Evolutionary conservation across 2,329 filamentous ascomycete genomes (phyloP).

Genomic region (Neofusicoccum kwambonambiense): DNA sequence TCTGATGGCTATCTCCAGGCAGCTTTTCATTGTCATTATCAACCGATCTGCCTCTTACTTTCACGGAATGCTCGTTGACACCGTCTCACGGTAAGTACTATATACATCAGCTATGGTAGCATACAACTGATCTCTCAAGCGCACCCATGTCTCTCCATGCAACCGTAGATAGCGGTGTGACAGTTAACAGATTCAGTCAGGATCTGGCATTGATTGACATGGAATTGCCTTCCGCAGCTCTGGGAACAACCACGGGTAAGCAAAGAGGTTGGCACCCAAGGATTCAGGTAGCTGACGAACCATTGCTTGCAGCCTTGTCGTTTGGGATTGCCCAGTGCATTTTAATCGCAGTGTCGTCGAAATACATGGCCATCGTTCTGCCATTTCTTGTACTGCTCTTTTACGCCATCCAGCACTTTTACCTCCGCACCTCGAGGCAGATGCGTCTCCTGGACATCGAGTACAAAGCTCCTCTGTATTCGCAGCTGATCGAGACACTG

Average conservation of each 20-base stretch:
- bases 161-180: conserved; percentile 45
- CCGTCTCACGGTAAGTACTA: conserved; percentile 44
- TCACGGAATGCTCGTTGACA: conserved; percentile 48
- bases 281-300: neutral
- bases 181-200: conserved; percentile 48
- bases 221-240: conserved; percentile 37
- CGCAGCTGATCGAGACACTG: conserved; percentile 53
- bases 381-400: conserved; percentile 39
- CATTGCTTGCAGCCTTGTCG: neutral
- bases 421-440: conserved; percentile 49
- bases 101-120: neutral
- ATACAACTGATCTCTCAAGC: conserved; percentile 16
- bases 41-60: conserved; percentile 52
- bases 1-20: conserved; percentile 28
- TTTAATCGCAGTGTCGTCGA: conserved; percentile 40
- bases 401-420: conserved; percentile 46
- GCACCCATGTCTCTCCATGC: conserved; percentile 46
- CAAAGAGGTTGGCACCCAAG: neutral
- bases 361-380: conserved; percentile 37
- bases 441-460: conserved; percentile 55
- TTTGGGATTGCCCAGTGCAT: conserved; percentile 18
- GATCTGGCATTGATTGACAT: conserved; percentile 49
- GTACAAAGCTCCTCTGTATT: conserved; percentile 50
- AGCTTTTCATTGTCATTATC: conserved; percentile 55
- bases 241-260: conserved; percentile 30